Evolutionary conservation across 306 rosid species (phyloP), one percentile per base, ranked within the genome.

Genomic region (Oemleria cerasiformis): DNA sequence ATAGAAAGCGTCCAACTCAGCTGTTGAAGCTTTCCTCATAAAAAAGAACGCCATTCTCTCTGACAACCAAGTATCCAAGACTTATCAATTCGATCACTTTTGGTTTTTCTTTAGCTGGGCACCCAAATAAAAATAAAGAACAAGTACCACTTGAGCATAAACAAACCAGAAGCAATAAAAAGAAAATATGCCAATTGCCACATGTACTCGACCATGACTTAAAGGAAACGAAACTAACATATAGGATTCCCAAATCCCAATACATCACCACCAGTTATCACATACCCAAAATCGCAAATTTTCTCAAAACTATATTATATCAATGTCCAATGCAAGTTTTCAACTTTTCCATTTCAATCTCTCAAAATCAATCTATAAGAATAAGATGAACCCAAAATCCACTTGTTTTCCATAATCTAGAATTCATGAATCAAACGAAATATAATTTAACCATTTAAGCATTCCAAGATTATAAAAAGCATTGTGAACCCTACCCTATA

Each of bases 1-100:
- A 79, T 85, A 85, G 71, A 76, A 79, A 65, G 68, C 73, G 59
- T 82, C 86, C 62, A 85, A 67, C 55, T 85, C 89, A 67, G 77
- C 78, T 13, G 86, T 62, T 14, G 81, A 75, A 63, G 75, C 70
- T 65, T 67, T 79, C 83, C 41, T 76, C 80, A 63, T 74, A 51
- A 76, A 75, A 58, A 73, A 21, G 39, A 47, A 23, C 9, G 74
- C 73, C 72, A 85, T 75, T 11, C 54, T 65, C 80, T 60, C 60
- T 4, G 69, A 65, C 55, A 23, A 47, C 76, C 64, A 70, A 73
- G 9, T 81, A 72, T 80, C 76, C 51, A 69, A 73, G 63, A 38
- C 17, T 71, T 38, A 77, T 48, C 74, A 70, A 70, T 70, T 55
- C 53, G 62, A 53, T 53, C 50, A 17, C 72, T 36, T 55, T 49